phyloP scores from a whole-genome alignment of 2,329 filamentous ascomycete species.

The Botryotinia narcissicola region DNA sequence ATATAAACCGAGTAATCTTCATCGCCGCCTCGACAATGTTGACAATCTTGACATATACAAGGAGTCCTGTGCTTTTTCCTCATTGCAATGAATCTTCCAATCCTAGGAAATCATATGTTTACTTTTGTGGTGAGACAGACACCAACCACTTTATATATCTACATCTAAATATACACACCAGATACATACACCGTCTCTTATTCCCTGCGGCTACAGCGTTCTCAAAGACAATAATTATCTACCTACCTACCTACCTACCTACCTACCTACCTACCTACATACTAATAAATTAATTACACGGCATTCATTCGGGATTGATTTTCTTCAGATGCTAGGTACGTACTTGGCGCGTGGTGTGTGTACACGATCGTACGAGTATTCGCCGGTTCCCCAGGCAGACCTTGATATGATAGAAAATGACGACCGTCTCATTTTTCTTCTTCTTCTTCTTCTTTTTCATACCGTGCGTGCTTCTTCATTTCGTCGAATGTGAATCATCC shows the following conservation, averaged over 20 bases:
- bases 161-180: not conserved
- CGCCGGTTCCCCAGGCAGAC: not conserved
- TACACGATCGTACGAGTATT: not conserved
- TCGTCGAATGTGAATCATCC: not conserved
- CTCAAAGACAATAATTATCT: not conserved
- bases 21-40: not conserved
- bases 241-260: rapidly evolving
- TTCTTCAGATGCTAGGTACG: not conserved
- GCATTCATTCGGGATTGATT: not conserved
- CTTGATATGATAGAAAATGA: not conserved
- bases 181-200: not conserved
- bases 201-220: not conserved
- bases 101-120: not conserved
- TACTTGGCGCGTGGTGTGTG: not conserved
- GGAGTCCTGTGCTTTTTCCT: not conserved
- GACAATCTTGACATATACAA: too few relatives aligned
- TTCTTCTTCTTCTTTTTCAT: too few relatives aligned
- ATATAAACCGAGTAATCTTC: not conserved
- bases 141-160: not conserved
- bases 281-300: not conserved
- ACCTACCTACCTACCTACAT: too few relatives aligned
- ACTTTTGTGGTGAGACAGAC: not conserved
- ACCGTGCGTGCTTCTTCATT: too few relatives aligned
- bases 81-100: not conserved
- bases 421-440: not conserved